Evolutionary conservation across 192 early-diverging fungal species (phyloP), one percentile per base, ranked within the genome.

Genomic region (Backusella psychrophila): DNA sequence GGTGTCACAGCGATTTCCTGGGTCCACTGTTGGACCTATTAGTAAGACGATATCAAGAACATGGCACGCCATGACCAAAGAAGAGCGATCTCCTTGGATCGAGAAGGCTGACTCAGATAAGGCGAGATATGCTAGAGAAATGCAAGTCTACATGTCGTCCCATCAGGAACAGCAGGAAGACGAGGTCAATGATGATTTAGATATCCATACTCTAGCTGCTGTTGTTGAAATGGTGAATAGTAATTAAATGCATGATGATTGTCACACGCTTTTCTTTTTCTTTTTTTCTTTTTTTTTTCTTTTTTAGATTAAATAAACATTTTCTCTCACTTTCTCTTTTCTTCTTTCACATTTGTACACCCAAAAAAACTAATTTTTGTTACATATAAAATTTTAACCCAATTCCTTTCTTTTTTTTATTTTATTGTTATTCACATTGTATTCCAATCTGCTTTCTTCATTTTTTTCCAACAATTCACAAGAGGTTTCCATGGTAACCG

Each of bases 11-110:
- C 85, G 89, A 73, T 83, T 92, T 72, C 89, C 93, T 21, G 89
- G 90, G 35, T 87, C 82, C 74, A 89, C 88, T 34, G 87, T 93
- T 77, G 93, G 93, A 6, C 88, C 89, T 21, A 92, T 94, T 67
- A 92, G 90, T 39, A 90, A 93, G 73, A 82, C 93, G 3, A 93
- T 95, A 74, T 91, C 94, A 26, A 79, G 83, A 65, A 79, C 85
- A 71, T 94, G 93, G 93, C 79, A 83, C 33, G 84, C 81, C 11
- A 87, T 94, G 87, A 75, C 87, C 6, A 81, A 80, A 1, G 81
- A 82, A n/a, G 81, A 90, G 36, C 79, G 82, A 17, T 77, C 71
- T 29, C 87, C 83, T 33, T 93, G 88, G 83, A 75, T 80, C 31
- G 68, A 89, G 36, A 85, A 83, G 68, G 88, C 89, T 9, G 75